Evolutionary conservation across 768 basidiomycete genomes (phyloP).

Genomic region (Phaeotremella fagi): DNA sequence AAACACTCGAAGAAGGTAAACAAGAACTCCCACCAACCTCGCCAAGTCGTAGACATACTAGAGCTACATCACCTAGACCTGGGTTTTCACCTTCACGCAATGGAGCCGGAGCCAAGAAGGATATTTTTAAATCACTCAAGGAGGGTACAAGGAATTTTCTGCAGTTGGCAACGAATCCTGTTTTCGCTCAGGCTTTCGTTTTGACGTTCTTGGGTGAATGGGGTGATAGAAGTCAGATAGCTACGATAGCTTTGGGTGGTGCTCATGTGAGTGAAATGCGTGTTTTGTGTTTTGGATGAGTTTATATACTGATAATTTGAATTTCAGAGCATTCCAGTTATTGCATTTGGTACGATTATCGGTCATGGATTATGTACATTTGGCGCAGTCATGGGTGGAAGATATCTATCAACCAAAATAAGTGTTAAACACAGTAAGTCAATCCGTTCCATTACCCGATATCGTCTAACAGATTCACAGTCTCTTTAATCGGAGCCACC

Average conservation of each 20-base stretch:
- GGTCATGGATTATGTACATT: constrained; percentile 84
- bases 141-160: constrained; percentile 79
- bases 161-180: constrained; percentile 76
- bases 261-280: constrained; percentile 66
- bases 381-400: constrained; percentile 86
- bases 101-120: constrained; percentile 11
- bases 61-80: constrained; percentile 3
- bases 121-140: constrained; percentile 21
- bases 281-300: no score
- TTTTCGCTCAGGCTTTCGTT: constrained; percentile 90
- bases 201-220: constrained; percentile 98
- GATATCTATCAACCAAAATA: constrained; percentile 87
- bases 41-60: background rate
- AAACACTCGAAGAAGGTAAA: constrained; percentile 68
- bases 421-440: constrained; percentile 85
- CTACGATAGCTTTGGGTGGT: constrained; percentile 91
- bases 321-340: constrained; percentile 79
- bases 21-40: background rate
- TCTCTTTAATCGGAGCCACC: constrained; percentile 73
- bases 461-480: constrained; percentile 52
- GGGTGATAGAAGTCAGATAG: constrained; percentile 96
- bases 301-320: background rate
- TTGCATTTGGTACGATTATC: constrained; percentile 80
- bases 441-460: background rate
- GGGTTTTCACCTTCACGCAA: background rate